phyloP scores from a whole-genome alignment of 495 filamentous ascomycete species.

The Penicillium antarcticum region DNA sequence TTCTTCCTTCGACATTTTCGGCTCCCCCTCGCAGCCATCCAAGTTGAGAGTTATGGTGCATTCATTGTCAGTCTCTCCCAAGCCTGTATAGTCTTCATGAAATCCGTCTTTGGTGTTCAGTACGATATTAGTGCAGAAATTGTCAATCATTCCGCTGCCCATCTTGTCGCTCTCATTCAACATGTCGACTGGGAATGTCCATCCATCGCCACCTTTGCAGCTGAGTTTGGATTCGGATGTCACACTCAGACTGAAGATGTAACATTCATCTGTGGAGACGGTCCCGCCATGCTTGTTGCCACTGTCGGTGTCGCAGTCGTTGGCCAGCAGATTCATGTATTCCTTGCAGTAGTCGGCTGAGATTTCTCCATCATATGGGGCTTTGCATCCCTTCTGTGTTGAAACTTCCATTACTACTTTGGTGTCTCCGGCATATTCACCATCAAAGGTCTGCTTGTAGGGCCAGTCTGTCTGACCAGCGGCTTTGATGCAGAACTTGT shows the following conservation, averaged over 20 bases:
- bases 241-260: neutral
- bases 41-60: neutral
- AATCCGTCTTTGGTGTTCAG: neutral
- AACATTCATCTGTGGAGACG: neutral
- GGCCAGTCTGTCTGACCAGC: neutral
- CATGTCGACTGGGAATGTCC: neutral
- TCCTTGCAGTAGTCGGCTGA: conserved; percentile 1
- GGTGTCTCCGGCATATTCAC: neutral
- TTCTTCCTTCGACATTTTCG: neutral
- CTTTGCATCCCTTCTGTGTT: neutral
- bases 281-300: neutral
- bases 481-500: conserved; percentile 1
- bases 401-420: neutral
- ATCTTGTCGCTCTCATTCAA: neutral
- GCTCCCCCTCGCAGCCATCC: neutral
- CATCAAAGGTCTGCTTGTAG: neutral
- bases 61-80: neutral
- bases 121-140: neutral
- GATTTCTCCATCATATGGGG: neutral
- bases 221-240: neutral
- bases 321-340: neutral
- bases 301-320: conserved; percentile 2
- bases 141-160: neutral
- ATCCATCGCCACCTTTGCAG: neutral
- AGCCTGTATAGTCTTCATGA: neutral